Base-by-base conservation (phyloP, 768 basidiomycete species). In the Kwoniella sp. region DNA sequence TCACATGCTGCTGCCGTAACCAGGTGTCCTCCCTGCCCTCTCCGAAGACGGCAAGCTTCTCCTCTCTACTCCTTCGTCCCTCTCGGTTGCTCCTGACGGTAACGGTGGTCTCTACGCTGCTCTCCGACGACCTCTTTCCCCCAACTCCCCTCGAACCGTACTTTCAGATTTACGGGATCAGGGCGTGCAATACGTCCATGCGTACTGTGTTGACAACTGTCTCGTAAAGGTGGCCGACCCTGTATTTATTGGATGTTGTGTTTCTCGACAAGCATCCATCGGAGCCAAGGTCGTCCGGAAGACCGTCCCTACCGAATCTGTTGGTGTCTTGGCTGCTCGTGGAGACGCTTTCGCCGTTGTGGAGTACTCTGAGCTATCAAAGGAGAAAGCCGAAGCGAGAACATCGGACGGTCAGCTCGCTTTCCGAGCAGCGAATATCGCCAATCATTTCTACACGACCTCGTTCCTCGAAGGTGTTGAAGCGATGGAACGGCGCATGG, bases 191-290 rank as follows among this genome's bases (percentile, higher is more conserved):
- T 96, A 95, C 81, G 85, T 99, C 53, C 95, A 99, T 81, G 90
- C 88, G 1, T 98, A 96, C 83, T 88, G 95, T 75, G 96, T 99
- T 72, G 96, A 99, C 83, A 99, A 99, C 83, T 98, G 96, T 81
- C 89, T 99, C 63, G 96, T 97, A 67, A 87, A 88, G 65, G 91
- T 99, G 58, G 96, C 94, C 52, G 96, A 99, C 79, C 96, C 96
- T 15, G 86, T 93, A 76, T 99, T 99, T 85, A 83, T 98, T 69
- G 96, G 96, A 25, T 94, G 90, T 83, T 90, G 91, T 82, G 90
- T 98, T 82, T 81, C 84, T 60, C 92, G 91, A 74, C 85, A 89
- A 70, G 89, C 90, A 25, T 91, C 92, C 72, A 95, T 91, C 77
- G 92, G 92, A 36, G 91, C 92, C 51, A 98, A 98, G 81, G 96